phyloP scores from a whole-genome alignment of 805 yeast species.

The Yarrowia deformans region DNA sequence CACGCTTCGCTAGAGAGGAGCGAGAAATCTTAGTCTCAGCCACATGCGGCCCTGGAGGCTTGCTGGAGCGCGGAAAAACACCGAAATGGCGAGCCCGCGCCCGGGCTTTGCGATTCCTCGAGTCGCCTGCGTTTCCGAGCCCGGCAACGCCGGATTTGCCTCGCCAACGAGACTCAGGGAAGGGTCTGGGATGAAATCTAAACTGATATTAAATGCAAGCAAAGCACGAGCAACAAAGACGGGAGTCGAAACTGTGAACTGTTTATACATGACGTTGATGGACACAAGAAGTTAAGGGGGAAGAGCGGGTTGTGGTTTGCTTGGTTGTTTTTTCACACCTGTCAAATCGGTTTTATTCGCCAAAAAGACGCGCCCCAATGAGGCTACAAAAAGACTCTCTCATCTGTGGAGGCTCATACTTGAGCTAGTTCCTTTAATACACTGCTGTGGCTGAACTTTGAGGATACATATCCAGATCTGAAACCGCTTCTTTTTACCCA shows the following conservation, averaged over 20 bases:
- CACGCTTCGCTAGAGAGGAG: not conserved
- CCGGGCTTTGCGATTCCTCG: not conserved
- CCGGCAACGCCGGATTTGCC: not conserved
- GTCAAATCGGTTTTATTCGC: not conserved
- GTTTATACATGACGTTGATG: too few species aligned
- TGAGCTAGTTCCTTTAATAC: too few species aligned
- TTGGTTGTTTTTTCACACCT: too few species aligned
- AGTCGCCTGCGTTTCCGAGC: not conserved
- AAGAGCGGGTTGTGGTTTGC: too few species aligned
- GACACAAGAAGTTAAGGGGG: too few species aligned
- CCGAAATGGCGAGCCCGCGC: not conserved
- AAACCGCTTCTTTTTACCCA: conserved; percentile 1
- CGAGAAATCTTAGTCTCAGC: conserved; percentile 28
- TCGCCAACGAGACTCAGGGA: not conserved
- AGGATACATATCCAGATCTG: conserved; percentile 12
- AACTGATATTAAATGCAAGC: conserved; percentile 15
- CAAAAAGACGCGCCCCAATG: conserved; percentile 5
- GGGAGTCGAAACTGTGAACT: not conserved
- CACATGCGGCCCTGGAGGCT: not conserved
- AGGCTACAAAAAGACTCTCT: not conserved
- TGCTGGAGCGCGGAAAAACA: too few species aligned
- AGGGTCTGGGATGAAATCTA: conserved; percentile 6
- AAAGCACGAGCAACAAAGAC: conserved; percentile 16
- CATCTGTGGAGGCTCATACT: too few species aligned
- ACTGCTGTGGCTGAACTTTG: conserved; percentile 34